These are phyloP conservation scores for Austroboletus niveus DNA, from an alignment of 1,284 basidiomycete genomes.

Conservation along the genomic window DNA sequence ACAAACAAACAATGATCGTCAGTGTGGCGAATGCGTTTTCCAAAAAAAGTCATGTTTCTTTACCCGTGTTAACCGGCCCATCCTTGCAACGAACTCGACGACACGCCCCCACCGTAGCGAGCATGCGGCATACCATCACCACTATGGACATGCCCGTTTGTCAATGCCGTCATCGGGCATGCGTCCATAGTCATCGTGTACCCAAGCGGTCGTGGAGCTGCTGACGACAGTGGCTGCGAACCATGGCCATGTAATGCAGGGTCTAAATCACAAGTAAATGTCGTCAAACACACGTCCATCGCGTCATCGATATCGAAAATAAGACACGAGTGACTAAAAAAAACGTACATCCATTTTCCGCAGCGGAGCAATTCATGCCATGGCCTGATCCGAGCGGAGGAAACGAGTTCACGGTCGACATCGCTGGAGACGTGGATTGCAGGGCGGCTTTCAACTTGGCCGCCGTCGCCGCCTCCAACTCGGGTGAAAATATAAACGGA, in stretches of 20 bases:
- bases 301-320: conserved; percentile 5
- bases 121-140: conserved; percentile 3
- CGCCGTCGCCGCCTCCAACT: conserved; percentile 30
- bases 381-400: conserved; percentile 22
- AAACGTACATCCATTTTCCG: conserved; percentile 28
- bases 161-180: conserved; percentile 1
- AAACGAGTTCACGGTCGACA: conserved; percentile 1
- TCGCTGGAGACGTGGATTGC: conserved; percentile 15
- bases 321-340: conserved; percentile 5
- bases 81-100: conserved; percentile 32
- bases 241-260: neutral
- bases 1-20: neutral
- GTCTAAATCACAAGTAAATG: neutral
- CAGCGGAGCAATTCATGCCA: conserved; percentile 12
- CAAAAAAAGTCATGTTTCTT: neutral
- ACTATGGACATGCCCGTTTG: conserved; percentile 3
- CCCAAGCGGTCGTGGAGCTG: conserved; percentile 2
- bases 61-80: conserved; percentile 25
- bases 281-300: neutral
- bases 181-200: conserved; percentile 11
- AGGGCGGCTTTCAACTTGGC: conserved; percentile 28
- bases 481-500: conserved; percentile 32
- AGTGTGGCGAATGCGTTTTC: neutral
- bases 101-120: conserved; percentile 20
- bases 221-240: conserved; percentile 4